Percentiles rank a stretch among this genome's conserved stretches.
Conservation (phyloP, 352 stramenopile genomes). For the Peronosclerospora sorghi region DNA sequence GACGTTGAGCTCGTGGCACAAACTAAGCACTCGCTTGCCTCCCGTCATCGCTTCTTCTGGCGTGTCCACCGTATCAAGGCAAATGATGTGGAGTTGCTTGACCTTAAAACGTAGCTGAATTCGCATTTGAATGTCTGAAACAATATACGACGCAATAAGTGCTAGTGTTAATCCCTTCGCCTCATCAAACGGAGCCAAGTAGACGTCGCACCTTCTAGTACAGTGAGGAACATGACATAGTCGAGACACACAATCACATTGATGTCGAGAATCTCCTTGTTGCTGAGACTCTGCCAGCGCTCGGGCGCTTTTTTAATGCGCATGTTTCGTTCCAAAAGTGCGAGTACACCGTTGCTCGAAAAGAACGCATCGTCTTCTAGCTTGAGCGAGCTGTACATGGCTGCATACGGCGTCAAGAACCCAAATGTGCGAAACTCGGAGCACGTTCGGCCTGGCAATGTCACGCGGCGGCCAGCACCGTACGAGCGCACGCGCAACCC, state of each 20-base stretch:
- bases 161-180: neutral
- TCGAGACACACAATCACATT: conserved; percentile 78
- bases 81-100: conserved; percentile 66
- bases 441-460: conserved; percentile 35
- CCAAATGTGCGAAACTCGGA: conserved; percentile 34
- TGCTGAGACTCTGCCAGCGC: conserved; percentile 61
- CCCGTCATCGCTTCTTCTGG: conserved; percentile 46
- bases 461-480: conserved; percentile 46
- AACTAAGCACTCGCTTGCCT: conserved; percentile 32
- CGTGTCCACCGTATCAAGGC: conserved; percentile 67
- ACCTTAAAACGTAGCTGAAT: conserved; percentile 33
- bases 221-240: conserved; percentile 64
- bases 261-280: conserved; percentile 48
- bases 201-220: conserved; percentile 36
- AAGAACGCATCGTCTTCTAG: conserved; percentile 42
- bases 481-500: conserved; percentile 67
- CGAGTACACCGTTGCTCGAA: conserved; percentile 49
- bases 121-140: conserved; percentile 38
- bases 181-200: neutral
- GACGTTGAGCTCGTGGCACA: conserved; percentile 40
- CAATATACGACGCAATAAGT: neutral
- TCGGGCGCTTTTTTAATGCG: conserved; percentile 53
- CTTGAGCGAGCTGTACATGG: conserved; percentile 44
- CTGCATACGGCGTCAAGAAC: conserved; percentile 61
- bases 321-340: conserved; percentile 67